These are phyloP conservation scores for Acanthamoeba polyphaga DNA, from an alignment of 208 protist genomes.

Conservation along the genomic window DNA sequence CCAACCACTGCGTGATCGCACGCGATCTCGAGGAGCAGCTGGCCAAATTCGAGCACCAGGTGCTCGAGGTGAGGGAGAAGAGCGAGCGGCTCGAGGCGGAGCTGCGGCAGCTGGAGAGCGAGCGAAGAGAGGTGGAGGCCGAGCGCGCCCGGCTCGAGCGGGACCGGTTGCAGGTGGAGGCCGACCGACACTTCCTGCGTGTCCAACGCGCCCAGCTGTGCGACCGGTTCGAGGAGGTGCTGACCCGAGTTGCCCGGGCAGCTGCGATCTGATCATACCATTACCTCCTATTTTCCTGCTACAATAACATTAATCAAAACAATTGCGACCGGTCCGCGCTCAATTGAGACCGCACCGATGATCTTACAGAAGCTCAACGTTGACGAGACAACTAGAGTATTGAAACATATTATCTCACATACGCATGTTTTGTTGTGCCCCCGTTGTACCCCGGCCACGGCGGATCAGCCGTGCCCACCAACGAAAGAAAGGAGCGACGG, in stretches of 20 bases:
- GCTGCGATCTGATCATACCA: not conserved
- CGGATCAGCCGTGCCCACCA: no score
- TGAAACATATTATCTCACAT: no score
- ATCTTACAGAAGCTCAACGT: no score
- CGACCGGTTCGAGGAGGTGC: not conserved
- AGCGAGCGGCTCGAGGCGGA: not conserved
- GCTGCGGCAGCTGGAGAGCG: not conserved
- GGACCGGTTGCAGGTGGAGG: not conserved
- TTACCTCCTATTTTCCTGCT: not conserved
- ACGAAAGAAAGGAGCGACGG: no score
- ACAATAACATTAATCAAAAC: no score
- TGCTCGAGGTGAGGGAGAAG: not conserved
- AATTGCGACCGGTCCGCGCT: no score
- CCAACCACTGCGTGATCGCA: not conserved
- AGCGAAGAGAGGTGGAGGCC: not conserved
- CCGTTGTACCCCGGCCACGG: no score
- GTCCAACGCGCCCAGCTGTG: not conserved
- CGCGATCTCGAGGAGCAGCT: conserved; percentile 18
- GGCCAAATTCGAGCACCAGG: not conserved
- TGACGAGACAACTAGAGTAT: no score
- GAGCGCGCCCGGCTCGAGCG: not conserved
- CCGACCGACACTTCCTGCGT: not conserved
- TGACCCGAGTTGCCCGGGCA: not conserved
- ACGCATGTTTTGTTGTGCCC: no score
- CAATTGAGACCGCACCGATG: no score